Evolutionary conservation across 1,284 basidiomycete species (phyloP), one percentile per base, ranked within the genome.

Genomic region (Moesziomyces globuligerus): DNA sequence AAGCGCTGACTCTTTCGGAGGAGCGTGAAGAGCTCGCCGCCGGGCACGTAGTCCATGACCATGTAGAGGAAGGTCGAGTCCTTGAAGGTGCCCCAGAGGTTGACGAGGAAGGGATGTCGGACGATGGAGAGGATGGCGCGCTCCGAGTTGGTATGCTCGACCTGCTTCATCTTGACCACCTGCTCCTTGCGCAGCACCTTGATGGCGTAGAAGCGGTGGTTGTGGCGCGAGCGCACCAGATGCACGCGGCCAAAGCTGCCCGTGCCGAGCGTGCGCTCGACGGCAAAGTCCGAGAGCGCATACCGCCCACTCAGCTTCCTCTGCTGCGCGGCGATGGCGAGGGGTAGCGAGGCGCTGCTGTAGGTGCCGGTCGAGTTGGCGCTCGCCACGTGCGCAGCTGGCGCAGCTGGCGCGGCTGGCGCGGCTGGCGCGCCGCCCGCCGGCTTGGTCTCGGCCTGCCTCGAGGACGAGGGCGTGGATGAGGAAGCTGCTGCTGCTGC

Each of bases 41-140:
- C 95, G 0, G 94, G 93, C 4, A 98, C 95, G 82, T 97, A 99
- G 84, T 98, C 96, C 95, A 98, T 98, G 57, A 98, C 94, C 94
- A 99, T 97, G 86, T 96, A 99, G 13, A 98, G 85, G 81, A 97
- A 98, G 42, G 91, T 87, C 10, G 89, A 85, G 78, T 98, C 95
- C 77, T 96, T 93, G 84, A 98, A 98, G 1, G 92, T 91, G 24
- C 95, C 96, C 95, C 95, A 98, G 6, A 98, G 88, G 80, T 97
- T 98, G 85, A 98, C 90, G 70, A 98, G 91, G 85, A 98, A 98
- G 3, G 94, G 92, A 83, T 98, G 94, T 49, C 94, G 89, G 0
- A 96, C 92, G 25, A 89, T 87, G 56, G 91, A 89, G 41, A 98
- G 88, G 86, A 98, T 93, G 62, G 88, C 88, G 75, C 93, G 89